Conservation (phyloP, 306 rosid genomes). For the Abrus precatorius region DNA sequence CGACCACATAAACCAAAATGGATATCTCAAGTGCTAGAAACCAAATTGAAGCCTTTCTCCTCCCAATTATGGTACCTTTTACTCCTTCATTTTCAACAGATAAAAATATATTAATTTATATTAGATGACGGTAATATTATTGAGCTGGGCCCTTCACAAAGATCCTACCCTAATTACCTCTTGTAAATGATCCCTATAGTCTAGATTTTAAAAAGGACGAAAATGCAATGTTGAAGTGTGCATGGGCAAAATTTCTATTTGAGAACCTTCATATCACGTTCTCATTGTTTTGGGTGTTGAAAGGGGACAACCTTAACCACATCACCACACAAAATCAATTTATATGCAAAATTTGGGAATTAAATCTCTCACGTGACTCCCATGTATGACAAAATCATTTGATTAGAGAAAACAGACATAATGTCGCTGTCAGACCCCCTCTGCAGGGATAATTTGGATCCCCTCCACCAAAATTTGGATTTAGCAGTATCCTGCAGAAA, state of each 20-base stretch:
- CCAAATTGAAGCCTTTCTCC: not conserved
- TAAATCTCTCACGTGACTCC: not conserved
- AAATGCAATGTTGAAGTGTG: too few species aligned
- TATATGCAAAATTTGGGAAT: not conserved
- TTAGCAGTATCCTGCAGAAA: too few species aligned
- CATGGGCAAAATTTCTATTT: too few species aligned
- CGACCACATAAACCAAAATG: not conserved
- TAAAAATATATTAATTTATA: not conserved
- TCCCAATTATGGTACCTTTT: not conserved
- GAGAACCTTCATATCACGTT: not conserved
- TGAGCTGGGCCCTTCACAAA: too few species aligned
- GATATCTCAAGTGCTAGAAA: not conserved
- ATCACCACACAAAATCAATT: constrained; percentile 14
- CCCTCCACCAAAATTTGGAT: too few species aligned
- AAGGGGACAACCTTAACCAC: not conserved
- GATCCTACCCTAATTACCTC: too few species aligned
- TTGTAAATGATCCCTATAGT: too few species aligned
- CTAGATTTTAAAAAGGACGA: too few species aligned
- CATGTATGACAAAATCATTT: constrained; percentile 15
- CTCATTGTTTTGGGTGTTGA: not conserved
- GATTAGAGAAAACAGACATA: not conserved
- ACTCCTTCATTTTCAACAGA: not conserved
- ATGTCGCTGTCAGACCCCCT: not conserved
- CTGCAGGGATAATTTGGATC: not conserved
- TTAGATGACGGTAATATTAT: not conserved